phyloP scores from a whole-genome alignment of 164 flowering plant genomes.

The Stephania cephalantha region DNA sequence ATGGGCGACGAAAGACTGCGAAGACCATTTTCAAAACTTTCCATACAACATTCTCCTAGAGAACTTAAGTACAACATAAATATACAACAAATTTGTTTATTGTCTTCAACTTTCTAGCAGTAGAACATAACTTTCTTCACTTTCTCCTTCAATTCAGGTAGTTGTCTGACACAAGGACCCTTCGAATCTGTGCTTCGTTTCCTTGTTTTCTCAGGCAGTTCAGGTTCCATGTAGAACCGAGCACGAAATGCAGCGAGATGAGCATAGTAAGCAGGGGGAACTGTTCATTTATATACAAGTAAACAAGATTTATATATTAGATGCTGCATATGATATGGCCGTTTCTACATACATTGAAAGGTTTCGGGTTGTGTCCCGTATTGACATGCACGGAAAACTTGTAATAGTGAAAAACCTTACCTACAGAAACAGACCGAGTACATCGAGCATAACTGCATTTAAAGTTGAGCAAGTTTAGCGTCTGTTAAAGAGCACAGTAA shows the following conservation, averaged over 20 bases:
- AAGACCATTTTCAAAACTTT: background rate
- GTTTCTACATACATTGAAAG: background rate
- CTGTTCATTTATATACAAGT: background rate
- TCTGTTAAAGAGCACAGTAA: background rate
- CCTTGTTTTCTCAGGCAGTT: conserved; percentile 6
- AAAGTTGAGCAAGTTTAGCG: background rate
- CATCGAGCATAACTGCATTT: conserved; percentile 18
- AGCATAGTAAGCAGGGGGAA: conserved; percentile 20
- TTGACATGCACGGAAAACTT: background rate
- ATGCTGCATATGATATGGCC: background rate
- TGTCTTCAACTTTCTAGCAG: conserved; percentile 6
- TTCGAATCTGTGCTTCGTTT: conserved; percentile 5
- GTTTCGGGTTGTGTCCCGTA: background rate
- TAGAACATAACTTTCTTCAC: conserved; percentile 22
- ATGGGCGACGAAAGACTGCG: background rate
- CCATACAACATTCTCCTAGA: background rate
- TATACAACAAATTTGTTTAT: background rate
- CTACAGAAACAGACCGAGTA: conserved; percentile 20
- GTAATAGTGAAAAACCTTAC: conserved; percentile 7
- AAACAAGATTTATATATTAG: background rate
- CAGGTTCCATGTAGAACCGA: conserved; percentile 19
- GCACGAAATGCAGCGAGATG: conserved; percentile 19
- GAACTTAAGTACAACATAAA: no score
- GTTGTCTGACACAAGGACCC: conserved; percentile 12
- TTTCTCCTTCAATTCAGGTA: conserved; percentile 17